A percentile compares a stretch with the other conserved stretches of the same genome.
Conservation (phyloP, 306 rosid species). For the Crotalaria pallida region DNA sequence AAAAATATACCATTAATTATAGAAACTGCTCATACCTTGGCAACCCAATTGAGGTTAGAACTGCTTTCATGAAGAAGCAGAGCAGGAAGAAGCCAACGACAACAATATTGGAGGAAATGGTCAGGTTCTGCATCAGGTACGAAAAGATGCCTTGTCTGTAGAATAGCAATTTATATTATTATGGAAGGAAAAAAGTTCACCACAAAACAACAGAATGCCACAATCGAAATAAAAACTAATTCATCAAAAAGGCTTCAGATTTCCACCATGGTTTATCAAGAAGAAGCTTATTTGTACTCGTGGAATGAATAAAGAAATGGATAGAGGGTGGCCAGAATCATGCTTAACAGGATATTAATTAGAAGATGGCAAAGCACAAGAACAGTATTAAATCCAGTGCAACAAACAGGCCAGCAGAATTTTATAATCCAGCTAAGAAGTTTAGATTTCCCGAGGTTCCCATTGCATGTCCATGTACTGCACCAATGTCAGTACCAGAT, state of each 20-base stretch:
- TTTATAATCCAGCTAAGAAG: background rate
- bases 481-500: background rate
- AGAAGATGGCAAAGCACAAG: background rate
- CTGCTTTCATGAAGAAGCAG: constrained; percentile 58
- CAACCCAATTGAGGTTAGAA: constrained; percentile 66
- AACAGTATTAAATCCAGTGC: background rate
- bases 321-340: background rate
- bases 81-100: constrained; percentile 91
- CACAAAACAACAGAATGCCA: background rate
- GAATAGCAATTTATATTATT: constrained; percentile 7
- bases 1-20: background rate
- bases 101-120: constrained; percentile 74
- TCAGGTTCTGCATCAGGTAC: constrained; percentile 71
- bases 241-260: background rate
- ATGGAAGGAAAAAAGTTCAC: constrained; percentile 2
- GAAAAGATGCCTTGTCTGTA: constrained; percentile 77
- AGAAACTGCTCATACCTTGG: constrained; percentile 48
- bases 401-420: background rate
- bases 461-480: background rate
- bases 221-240: background rate
- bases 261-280: background rate
- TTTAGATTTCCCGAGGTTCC: background rate
- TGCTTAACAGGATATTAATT: background rate
- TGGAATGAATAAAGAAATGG: background rate
- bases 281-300: background rate